These are phyloP conservation scores for Aspergillus latus DNA, from an alignment of 2,329 filamentous ascomycete genomes.

Conservation along the genomic window DNA sequence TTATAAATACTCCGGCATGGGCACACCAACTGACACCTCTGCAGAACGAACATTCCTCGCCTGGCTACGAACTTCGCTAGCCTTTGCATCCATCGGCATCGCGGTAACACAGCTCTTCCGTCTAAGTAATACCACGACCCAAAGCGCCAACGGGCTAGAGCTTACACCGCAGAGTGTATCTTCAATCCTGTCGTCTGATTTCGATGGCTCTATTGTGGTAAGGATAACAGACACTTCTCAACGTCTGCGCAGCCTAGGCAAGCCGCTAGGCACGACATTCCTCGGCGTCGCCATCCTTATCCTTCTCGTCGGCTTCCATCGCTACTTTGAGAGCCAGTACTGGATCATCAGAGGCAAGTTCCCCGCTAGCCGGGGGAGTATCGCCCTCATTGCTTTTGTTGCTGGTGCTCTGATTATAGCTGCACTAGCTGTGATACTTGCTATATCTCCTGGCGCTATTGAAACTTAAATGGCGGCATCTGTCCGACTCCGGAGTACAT, in stretches of 20 bases:
- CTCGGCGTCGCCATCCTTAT: slow-evolving; percentile 62
- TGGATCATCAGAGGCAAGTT: slow-evolving; percentile 68
- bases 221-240: slow-evolving; percentile 17
- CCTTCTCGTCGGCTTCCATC: slow-evolving; percentile 62
- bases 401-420: slow-evolving; percentile 58
- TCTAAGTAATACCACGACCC: slow-evolving; percentile 53
- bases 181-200: slow-evolving; percentile 23
- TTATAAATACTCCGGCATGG: slow-evolving; percentile 6
- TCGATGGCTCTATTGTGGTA: slow-evolving; percentile 20
- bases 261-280: slow-evolving; percentile 65
- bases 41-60: slow-evolving; percentile 67
- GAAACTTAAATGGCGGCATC: slow-evolving; percentile 25
- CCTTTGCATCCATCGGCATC: slow-evolving; percentile 67
- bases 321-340: slow-evolving; percentile 67
- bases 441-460: slow-evolving; percentile 48
- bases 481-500: background rate
- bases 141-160: slow-evolving; percentile 12
- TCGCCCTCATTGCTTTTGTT: slow-evolving; percentile 58
- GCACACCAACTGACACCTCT: background rate
- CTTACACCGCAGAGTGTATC: slow-evolving; percentile 20
- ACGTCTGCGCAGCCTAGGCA: slow-evolving; percentile 54
- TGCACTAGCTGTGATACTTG: slow-evolving; percentile 60
- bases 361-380: slow-evolving; percentile 62
- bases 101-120: slow-evolving; percentile 67
- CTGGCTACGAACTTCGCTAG: slow-evolving; percentile 65